Base-by-base conservation (phyloP, 2,329 filamentous ascomycete species). In the Arachnopeziza araneosa region DNA sequence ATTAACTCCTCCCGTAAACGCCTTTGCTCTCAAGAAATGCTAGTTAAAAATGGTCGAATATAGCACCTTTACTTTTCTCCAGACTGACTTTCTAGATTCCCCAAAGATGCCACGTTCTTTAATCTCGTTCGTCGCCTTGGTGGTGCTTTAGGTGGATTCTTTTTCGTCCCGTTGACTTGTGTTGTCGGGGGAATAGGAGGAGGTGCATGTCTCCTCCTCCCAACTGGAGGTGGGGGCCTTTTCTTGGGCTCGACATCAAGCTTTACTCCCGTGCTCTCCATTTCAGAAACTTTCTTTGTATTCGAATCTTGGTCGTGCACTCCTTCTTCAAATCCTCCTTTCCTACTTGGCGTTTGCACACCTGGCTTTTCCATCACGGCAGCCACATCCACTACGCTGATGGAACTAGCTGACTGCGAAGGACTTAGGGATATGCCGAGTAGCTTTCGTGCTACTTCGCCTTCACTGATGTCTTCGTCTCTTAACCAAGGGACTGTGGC, bases 351-450 rank as follows among this genome's bases (percentile, higher is more conserved):
- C 21, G 91, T 92, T 68, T 92, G 86, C 23, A 93, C 85, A 0
- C 89, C 91, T 0, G 91, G 91, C 72, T 90, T 92, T 75, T 93
- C 91, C 72, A 82, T 90, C 52, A 92, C 88, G 12, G 85, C 84
- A 7, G 91, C 91, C 50, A 96, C 85, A 67, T 95, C 89, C 36
- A 85, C 79, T 53, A 95, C 88, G 70, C 89, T 93, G 65, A 91
- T 78, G 68, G 81, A 86, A 71, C 91, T 96, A 54, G 83, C 83
- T n/a, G 82, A 83, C 56, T 89, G 84, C 1, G 77, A 76, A 1
- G 83, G 79, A 1, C 85, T 83, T 2, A 93, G 78, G 62, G 85
- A 89, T 74, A 93, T 91, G 10, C 89, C 89, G 2, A 92, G 74
- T 26, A 88, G 74, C 65, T 85, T 87, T 36, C 76, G 79, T 6